Evolutionary conservation across 1,139 yeast species (phyloP).

Genomic region (Geotrichum histeridarum): DNA sequence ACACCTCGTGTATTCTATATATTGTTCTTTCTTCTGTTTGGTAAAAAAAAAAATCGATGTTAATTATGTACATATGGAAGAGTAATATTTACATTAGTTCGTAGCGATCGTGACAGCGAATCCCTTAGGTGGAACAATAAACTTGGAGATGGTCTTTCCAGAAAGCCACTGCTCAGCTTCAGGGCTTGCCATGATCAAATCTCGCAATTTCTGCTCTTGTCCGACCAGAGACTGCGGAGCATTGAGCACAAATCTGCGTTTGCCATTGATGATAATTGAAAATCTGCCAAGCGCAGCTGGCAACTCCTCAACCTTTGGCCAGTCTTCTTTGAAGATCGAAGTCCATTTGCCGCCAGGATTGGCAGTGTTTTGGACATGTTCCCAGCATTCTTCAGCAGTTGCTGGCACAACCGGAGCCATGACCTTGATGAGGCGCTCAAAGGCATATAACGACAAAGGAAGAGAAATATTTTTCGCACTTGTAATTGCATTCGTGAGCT

Average conservation of each 20-base stretch:
- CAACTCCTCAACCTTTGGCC: slow-evolving; percentile 30
- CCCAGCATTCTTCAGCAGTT: slow-evolving; percentile 80
- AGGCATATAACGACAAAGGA: slow-evolving; percentile 41
- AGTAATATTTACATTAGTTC: slow-evolving; percentile 12
- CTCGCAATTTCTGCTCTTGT: slow-evolving; percentile 36
- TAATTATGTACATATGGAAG: not conserved
- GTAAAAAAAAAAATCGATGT: not conserved
- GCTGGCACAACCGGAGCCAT: slow-evolving; percentile 78
- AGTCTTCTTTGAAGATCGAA: slow-evolving; percentile 46
- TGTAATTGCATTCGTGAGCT: slow-evolving; percentile 56
- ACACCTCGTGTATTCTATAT: not conserved
- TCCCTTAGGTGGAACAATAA: slow-evolving; percentile 27
- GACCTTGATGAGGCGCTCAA: slow-evolving; percentile 50
- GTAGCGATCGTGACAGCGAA: slow-evolving; percentile 24
- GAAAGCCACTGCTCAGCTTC: slow-evolving; percentile 22
- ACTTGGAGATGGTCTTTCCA: slow-evolving; percentile 23
- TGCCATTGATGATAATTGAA: slow-evolving; percentile 62
- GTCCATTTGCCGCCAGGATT: slow-evolving; percentile 36
- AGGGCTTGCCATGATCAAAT: slow-evolving; percentile 21
- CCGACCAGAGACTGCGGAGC: slow-evolving; percentile 39
- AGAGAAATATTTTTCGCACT: slow-evolving; percentile 38
- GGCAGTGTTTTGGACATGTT: slow-evolving; percentile 40
- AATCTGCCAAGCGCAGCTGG: slow-evolving; percentile 20
- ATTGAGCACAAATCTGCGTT: slow-evolving; percentile 45
- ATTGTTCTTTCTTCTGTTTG: not conserved